These are phyloP conservation scores for Lichtheimia hyalospora DNA, from an alignment of 371 early-diverging fungal species.

Conservation along the genomic window DNA sequence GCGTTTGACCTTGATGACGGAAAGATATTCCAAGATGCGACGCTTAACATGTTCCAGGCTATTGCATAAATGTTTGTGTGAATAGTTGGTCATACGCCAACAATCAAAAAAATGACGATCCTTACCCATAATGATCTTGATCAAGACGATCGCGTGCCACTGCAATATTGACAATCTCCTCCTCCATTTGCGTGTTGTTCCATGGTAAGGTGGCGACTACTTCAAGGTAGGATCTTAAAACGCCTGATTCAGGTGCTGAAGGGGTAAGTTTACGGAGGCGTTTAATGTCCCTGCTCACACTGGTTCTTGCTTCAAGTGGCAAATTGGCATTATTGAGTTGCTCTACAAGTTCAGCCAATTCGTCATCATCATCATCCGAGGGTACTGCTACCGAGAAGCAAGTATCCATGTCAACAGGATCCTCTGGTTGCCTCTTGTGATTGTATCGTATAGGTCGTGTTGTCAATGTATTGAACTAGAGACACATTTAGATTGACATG, in stretches of 20 bases:
- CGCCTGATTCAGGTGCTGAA: slow-evolving; percentile 75
- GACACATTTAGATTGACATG: no score
- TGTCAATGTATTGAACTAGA: background rate
- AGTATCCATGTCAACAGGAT: background rate
- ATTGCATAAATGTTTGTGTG: background rate
- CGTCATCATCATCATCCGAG: slow-evolving; percentile 54
- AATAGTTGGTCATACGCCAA: no score
- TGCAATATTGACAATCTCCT: slow-evolving; percentile 60
- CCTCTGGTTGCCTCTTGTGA: background rate
- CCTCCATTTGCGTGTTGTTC: slow-evolving; percentile 32
- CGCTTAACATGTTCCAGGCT: slow-evolving; percentile 78
- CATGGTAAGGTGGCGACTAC: slow-evolving; percentile 80
- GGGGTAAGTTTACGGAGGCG: slow-evolving; percentile 73
- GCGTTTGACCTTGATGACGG: slow-evolving; percentile 74
- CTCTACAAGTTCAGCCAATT: slow-evolving; percentile 57
- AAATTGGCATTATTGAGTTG: slow-evolving; percentile 59
- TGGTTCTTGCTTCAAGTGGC: slow-evolving; percentile 62
- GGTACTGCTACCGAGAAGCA: background rate
- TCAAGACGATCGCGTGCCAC: slow-evolving; percentile 66
- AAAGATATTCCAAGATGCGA: slow-evolving; percentile 80
- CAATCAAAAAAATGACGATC: no score
- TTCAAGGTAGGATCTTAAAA: slow-evolving; percentile 78
- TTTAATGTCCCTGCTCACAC: slow-evolving; percentile 68
- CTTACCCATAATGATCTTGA: slow-evolving; percentile 77
- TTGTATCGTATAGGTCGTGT: background rate